Evolutionary conservation across 352 stramenopile species (phyloP).

Genomic region (Phytophthora cryptogea): DNA sequence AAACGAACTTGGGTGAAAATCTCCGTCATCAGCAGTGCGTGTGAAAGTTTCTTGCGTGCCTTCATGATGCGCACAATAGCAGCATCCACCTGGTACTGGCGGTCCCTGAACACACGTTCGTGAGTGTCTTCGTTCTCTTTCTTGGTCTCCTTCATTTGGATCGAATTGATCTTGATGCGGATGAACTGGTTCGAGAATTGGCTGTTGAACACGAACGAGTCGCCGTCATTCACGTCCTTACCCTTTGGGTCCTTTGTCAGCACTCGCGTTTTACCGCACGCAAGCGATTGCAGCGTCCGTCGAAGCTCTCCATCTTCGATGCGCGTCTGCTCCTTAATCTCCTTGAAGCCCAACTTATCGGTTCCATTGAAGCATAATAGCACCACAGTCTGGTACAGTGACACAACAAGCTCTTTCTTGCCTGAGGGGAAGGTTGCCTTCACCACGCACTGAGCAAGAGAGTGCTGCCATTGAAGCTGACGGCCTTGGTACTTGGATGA

Average conservation of each 20-base stretch:
- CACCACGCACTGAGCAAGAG: conserved; percentile 87
- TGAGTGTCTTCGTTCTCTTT: conserved; percentile 94
- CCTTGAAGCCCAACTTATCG: conserved; percentile 74
- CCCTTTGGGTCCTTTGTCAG: conserved; percentile 88
- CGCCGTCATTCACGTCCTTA: conserved; percentile 83
- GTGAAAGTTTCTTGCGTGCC: conserved; percentile 94
- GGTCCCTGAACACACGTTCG: conserved; percentile 93
- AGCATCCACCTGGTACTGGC: conserved; percentile 94
- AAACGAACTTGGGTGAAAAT: conserved; percentile 95
- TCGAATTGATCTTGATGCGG: conserved; percentile 95
- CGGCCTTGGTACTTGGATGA: conserved; percentile 87
- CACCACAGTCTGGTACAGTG: conserved; percentile 88
- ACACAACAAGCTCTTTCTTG: conserved; percentile 89
- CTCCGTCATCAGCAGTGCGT: conserved; percentile 96
- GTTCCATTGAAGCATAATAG: conserved; percentile 84
- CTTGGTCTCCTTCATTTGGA: conserved; percentile 95
- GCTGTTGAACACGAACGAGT: conserved; percentile 89
- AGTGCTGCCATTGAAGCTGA: conserved; percentile 92
- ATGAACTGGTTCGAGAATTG: conserved; percentile 87
- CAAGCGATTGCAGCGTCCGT: conserved; percentile 89
- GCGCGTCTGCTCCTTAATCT: conserved; percentile 87
- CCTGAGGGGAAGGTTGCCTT: conserved; percentile 82
- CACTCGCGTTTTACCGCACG: conserved; percentile 89
- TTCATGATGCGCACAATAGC: conserved; percentile 99
- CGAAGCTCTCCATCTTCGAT: conserved; percentile 91